phyloP scores from a whole-genome alignment of 2,329 filamentous ascomycete species.

The Fusarium dimerum region DNA sequence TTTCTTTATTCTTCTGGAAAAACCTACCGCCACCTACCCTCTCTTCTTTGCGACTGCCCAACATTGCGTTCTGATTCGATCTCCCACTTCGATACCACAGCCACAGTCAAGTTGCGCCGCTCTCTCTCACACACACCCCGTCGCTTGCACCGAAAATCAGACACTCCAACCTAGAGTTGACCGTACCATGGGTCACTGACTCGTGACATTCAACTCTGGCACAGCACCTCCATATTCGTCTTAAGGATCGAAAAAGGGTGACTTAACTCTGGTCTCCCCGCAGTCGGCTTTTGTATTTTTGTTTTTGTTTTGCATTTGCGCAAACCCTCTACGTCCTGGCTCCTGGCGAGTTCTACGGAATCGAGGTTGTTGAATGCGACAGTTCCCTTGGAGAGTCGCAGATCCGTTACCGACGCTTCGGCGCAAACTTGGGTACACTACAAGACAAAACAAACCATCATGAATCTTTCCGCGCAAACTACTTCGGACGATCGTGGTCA shows the following conservation, averaged over 20 bases:
- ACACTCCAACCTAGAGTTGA: slow-evolving; percentile 19
- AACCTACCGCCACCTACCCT: too few species aligned
- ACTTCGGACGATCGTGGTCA: slow-evolving; percentile 6
- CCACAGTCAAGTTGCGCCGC: slow-evolving; percentile 25
- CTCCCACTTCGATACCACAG: slow-evolving; percentile 13
- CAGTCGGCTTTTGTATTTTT: slow-evolving; percentile 1
- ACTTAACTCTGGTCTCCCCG: slow-evolving; percentile 1
- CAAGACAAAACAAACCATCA: slow-evolving; percentile 14
- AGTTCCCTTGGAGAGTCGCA: slow-evolving; percentile 1
- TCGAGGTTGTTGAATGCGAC: background rate
- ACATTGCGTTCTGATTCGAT: slow-evolving; percentile 4
- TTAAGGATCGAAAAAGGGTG: too few species aligned
- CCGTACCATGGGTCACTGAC: slow-evolving; percentile 28
- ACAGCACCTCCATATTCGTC: background rate
- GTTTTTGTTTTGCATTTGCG: too few species aligned
- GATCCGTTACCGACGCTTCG: slow-evolving; percentile 12
- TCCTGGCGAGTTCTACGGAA: background rate
- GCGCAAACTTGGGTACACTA: slow-evolving; percentile 5
- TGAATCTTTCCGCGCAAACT: slow-evolving; percentile 13
- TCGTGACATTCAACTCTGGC: slow-evolving; percentile 18
- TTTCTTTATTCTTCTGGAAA: too few species aligned
- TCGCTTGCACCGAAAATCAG: slow-evolving; percentile 5
- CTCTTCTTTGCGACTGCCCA: background rate
- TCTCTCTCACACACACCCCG: slow-evolving; percentile 22
- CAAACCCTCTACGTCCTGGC: background rate